phyloP scores from a whole-genome alignment of 192 early-diverging fungal species.

The Chytriomyces confervae region DNA sequence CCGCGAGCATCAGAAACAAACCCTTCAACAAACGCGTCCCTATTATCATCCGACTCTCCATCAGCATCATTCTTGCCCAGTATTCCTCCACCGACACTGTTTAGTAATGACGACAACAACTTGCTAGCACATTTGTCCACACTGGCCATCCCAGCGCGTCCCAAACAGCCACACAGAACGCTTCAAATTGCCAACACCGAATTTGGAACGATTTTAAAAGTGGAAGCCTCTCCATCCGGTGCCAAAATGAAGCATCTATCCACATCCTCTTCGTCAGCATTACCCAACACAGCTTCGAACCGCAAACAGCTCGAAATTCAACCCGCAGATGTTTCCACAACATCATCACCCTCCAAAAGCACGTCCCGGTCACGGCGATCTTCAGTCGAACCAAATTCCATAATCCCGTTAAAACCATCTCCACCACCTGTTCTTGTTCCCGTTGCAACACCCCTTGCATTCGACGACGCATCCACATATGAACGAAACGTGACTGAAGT shows the following conservation, averaged over 20 bases:
- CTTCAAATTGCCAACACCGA: not conserved
- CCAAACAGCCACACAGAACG: not conserved
- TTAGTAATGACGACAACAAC: not conserved
- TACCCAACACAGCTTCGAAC: not conserved
- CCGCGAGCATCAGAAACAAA: not conserved
- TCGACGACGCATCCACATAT: not conserved
- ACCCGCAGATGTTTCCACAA: not conserved
- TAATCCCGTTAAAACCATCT: too few species aligned
- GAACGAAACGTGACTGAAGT: not conserved
- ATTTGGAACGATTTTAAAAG: not conserved
- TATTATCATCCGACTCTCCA: too few species aligned
- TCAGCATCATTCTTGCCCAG: too few species aligned
- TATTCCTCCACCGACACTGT: not conserved
- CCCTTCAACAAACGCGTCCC: not conserved
- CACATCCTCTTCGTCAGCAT: too few species aligned
- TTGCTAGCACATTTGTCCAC: not conserved
- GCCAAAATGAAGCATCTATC: not conserved
- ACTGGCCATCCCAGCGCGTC: not conserved
- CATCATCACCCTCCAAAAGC: too few species aligned
- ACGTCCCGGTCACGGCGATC: too few species aligned
- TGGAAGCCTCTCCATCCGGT: not conserved
- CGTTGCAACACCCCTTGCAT: not conserved
- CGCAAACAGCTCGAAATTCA: not conserved
- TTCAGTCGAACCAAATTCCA: too few species aligned
- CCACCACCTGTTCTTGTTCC: too few species aligned